Evolutionary conservation across 1,139 yeast species (phyloP), one percentile per base, ranked within the genome.

Genomic region (Yamadazyma kanchanaburiensis): DNA sequence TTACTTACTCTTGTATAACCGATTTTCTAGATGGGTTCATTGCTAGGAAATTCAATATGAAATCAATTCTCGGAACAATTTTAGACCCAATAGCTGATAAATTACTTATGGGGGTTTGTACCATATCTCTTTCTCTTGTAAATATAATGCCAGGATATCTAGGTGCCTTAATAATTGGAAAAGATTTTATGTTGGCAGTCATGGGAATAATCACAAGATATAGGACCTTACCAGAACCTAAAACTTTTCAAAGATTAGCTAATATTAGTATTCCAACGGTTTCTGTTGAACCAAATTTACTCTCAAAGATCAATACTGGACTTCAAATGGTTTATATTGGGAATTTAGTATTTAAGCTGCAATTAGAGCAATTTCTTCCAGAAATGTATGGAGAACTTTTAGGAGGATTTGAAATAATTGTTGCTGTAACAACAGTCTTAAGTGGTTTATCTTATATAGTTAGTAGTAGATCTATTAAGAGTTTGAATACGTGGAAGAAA

Each of bases 1-100:
- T 91, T 55, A 70, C 79, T 0, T 87, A 86, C 47, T 88, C 96
- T 0, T 85, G 96, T 43, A 53, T 88, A 8, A 89, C 98, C 0
- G 99, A 94, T 53, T 80, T 85, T 43, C 59, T 89, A 15, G 99
- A 94, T 54, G 98, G 99, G 0, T 85, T 61, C 49, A 76, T 94
- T 42, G 98, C 99, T 7, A 68, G 99, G 32, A 72, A 59, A 38
- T 89, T 60, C 64, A 79, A 87, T 33, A 66, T 83, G 72, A 76
- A 78, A 46, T 80, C 95, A 0, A 80, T 85, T 2, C 74, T 89
- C 4, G 99, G 99, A 0, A 83, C 96, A 0, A 81, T 94, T 13
- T 64, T 94, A 24, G 99, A 94, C 49, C 98, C 99, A 0, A 70
- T 88, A 64, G 99, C 98, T 0, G 99, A 94, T 52, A 94, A 94